Percentiles rank a stretch among this genome's conserved stretches.
Evolutionary conservation across 2,329 filamentous ascomycete genomes (phyloP).

Genomic region (Xylariaceae sp.): DNA sequence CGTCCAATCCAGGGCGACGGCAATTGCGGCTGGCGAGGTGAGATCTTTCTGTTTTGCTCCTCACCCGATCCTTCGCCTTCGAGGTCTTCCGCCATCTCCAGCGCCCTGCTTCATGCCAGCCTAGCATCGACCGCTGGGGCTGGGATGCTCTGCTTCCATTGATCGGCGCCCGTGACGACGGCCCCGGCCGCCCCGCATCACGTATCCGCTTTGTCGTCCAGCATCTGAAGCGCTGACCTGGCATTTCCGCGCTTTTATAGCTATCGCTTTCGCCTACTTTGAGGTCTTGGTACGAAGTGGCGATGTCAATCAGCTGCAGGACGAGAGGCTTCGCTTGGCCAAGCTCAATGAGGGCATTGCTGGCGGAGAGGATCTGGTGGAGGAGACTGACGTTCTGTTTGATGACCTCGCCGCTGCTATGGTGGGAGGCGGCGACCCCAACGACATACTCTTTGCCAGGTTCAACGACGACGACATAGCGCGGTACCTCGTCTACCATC

Average conservation of each 20-base stretch:
- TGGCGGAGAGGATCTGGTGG: not conserved
- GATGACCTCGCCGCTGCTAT: constrained; percentile 52
- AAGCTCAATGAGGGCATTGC: constrained; percentile 62
- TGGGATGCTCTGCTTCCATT: constrained; percentile 10
- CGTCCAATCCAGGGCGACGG: constrained; percentile 86
- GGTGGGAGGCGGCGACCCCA: constrained; percentile 49
- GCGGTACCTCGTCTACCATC: constrained; percentile 67
- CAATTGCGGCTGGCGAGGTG: constrained; percentile 97
- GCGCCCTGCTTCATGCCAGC: too few relatives aligned
- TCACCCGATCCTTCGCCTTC: too few relatives aligned
- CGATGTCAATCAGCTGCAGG: constrained; percentile 56
- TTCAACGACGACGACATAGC: constrained; percentile 65
- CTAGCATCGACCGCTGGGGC: too few relatives aligned
- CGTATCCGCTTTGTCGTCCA: constrained; percentile 1
- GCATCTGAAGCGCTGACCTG: constrained; percentile 4
- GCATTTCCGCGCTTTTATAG: constrained; percentile 37
- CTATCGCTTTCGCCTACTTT: constrained; percentile 88
- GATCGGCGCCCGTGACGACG: constrained; percentile 8
- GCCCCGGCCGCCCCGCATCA: constrained; percentile 4
- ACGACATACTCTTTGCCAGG: constrained; percentile 46
- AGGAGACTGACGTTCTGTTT: not conserved
- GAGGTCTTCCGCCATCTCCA: too few relatives aligned
- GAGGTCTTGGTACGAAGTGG: constrained; percentile 69
- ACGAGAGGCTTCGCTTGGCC: constrained; percentile 65
- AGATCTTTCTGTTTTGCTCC: constrained; percentile 26